phyloP scores from a whole-genome alignment of 176 grass and related monocot genomes.

The Bothriochloa decipiens region DNA sequence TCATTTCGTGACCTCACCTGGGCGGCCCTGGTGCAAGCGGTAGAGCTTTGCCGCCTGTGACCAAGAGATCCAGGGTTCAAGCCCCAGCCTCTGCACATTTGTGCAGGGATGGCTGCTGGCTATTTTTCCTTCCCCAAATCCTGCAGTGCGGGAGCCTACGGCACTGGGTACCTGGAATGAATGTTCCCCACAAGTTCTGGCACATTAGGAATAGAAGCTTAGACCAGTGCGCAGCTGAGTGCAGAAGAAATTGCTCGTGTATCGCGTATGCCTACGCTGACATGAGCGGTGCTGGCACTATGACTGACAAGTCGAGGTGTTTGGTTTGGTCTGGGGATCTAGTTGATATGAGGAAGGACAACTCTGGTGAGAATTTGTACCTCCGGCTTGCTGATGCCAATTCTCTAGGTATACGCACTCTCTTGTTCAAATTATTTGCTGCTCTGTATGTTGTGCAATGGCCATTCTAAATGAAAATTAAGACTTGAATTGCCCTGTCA shows the following conservation, averaged over 20 bases:
- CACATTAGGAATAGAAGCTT: slow-evolving; percentile 34
- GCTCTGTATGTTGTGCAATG: too few relatives aligned
- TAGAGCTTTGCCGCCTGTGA: too few relatives aligned
- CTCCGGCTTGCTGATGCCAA: neutral
- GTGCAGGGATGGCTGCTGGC: too few relatives aligned
- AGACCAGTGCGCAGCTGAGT: slow-evolving; percentile 38
- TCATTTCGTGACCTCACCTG: neutral
- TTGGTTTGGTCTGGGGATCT: slow-evolving; percentile 55
- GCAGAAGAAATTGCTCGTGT: slow-evolving; percentile 54
- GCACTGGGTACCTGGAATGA: neutral
- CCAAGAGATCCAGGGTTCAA: too few relatives aligned
- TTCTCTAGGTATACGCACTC: too few relatives aligned
- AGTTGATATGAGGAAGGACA: slow-evolving; percentile 12
- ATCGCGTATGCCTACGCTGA: slow-evolving; percentile 41
- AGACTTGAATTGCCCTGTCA: too few relatives aligned
- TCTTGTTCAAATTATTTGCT: too few relatives aligned
- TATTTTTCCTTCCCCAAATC: too few relatives aligned
- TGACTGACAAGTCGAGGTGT: slow-evolving; percentile 18
- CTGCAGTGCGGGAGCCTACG: too few relatives aligned
- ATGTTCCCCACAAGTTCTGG: neutral
- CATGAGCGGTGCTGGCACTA: neutral
- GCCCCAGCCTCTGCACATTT: too few relatives aligned
- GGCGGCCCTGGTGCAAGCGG: too few relatives aligned
- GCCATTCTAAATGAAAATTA: too few relatives aligned
- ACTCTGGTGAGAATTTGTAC: slow-evolving; percentile 40